Evolutionary conservation across 352 stramenopile species (phyloP).

Genomic region (Pythium rishiriense): DNA sequence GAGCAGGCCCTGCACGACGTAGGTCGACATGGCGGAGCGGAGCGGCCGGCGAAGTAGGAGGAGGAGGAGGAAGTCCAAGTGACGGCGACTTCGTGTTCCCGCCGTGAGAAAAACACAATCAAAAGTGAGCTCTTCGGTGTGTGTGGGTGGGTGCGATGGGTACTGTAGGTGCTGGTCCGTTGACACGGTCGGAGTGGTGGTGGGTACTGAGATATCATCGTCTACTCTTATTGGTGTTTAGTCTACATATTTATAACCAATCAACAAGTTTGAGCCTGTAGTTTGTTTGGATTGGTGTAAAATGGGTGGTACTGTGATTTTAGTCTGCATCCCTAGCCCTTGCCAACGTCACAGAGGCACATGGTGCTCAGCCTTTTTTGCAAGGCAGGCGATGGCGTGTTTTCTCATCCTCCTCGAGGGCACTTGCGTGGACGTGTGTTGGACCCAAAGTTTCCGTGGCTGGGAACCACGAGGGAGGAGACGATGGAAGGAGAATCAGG

Average conservation of each 20-base stretch:
- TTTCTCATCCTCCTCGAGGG: background rate
- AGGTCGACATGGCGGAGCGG: constrained; percentile 54
- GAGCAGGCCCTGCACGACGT: constrained; percentile 44
- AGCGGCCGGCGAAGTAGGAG: no score
- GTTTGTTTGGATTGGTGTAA: background rate
- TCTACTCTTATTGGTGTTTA: background rate
- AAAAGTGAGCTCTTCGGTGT: constrained; percentile 4
- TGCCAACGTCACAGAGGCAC: background rate
- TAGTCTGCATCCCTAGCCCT: background rate
- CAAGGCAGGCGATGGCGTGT: background rate
- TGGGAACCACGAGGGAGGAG: background rate
- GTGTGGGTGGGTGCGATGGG: background rate
- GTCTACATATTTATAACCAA: background rate
- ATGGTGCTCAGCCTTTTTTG: background rate
- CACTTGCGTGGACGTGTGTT: constrained; percentile 1
- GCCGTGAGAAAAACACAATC: background rate
- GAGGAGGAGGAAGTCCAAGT: background rate
- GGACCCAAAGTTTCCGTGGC: background rate
- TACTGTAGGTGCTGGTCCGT: no score
- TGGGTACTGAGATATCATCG: constrained; percentile 4
- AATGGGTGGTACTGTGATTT: background rate
- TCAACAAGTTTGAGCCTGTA: no score
- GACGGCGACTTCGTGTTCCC: background rate
- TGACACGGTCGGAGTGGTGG: background rate
- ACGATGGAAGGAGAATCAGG: background rate